A percentile compares a stretch with the other conserved stretches of the same genome.
Conservation (phyloP, 2,329 filamentous ascomycete genomes). For the Verticillium nubilum region DNA sequence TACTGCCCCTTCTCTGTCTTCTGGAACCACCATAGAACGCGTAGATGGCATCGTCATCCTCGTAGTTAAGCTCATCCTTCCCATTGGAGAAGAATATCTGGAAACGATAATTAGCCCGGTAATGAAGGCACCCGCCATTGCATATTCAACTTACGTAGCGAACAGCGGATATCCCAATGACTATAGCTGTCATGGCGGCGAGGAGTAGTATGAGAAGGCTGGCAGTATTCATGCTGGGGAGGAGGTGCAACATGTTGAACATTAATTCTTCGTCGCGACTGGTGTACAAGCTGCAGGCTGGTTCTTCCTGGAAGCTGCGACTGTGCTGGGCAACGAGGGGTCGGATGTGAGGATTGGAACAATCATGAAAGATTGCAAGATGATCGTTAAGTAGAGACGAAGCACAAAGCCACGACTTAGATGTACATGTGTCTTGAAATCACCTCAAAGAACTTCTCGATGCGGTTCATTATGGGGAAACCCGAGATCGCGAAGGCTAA, state of each 20-base stretch:
- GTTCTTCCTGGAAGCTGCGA: too few relatives aligned
- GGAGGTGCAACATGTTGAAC: conserved; percentile 10
- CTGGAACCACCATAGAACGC: conserved; percentile 9
- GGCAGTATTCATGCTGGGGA: conserved; percentile 5
- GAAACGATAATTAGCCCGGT: neutral
- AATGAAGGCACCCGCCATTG: neutral
- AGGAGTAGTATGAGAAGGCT: conserved; percentile 6
- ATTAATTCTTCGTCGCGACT: neutral
- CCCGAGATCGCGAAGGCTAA: neutral
- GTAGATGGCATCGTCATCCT: conserved; percentile 11
- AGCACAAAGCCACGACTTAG: neutral
- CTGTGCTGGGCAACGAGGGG: too few relatives aligned
- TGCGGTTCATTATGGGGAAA: neutral
- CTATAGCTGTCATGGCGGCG: conserved; percentile 9
- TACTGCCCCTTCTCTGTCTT: conserved; percentile 10
- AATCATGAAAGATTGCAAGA: neutral
- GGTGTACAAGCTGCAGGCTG: too few relatives aligned
- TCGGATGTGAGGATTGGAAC: neutral
- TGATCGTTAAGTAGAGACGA: neutral
- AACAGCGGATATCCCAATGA: conserved; percentile 8
- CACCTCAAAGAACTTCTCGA: neutral
- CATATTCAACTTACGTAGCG: conserved; percentile 7
- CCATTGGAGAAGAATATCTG: conserved; percentile 9
- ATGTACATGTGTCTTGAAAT: neutral
- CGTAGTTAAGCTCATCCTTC: conserved; percentile 5